Evolutionary conservation across 257 asterid genomes (phyloP).

Genomic region (Solanum appendiculatum): DNA sequence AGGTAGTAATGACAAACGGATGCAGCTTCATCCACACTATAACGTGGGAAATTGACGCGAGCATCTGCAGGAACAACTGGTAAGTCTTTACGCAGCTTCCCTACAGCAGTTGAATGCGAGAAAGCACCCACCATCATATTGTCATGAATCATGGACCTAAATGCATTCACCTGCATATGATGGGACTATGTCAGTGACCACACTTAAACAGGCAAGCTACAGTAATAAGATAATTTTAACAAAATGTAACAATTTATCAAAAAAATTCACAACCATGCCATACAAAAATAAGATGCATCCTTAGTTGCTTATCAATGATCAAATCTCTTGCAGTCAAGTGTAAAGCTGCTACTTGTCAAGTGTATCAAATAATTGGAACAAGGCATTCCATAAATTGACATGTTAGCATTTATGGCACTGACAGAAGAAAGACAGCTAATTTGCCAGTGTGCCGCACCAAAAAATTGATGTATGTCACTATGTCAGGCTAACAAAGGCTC

Average conservation of each 20-base stretch:
- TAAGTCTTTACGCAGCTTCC: constrained; percentile 77
- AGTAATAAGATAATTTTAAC: not conserved
- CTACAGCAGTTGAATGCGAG: constrained; percentile 94
- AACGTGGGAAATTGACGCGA: constrained; percentile 66
- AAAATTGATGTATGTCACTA: not conserved
- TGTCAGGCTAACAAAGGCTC: not conserved
- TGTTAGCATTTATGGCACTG: not conserved
- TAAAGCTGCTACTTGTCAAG: not conserved
- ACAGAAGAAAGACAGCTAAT: not conserved
- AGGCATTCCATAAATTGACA: not conserved
- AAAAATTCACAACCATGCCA: not conserved
- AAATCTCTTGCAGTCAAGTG: not conserved
- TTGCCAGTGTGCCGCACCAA: not conserved
- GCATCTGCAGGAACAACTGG: constrained; percentile 86
- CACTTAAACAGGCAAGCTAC: not conserved
- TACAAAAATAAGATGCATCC: not conserved
- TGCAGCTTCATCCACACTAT: constrained; percentile 78
- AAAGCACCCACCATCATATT: constrained; percentile 96
- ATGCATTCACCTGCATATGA: constrained; percentile 67
- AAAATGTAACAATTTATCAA: not conserved
- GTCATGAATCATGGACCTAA: constrained; percentile 81
- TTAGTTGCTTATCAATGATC: not conserved
- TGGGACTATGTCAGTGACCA: not conserved
- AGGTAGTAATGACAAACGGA: constrained; percentile 82
- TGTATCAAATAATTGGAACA: not conserved